Conservation (phyloP, 1,284 basidiomycete genomes). For the Naganishia liquefaciens region DNA sequence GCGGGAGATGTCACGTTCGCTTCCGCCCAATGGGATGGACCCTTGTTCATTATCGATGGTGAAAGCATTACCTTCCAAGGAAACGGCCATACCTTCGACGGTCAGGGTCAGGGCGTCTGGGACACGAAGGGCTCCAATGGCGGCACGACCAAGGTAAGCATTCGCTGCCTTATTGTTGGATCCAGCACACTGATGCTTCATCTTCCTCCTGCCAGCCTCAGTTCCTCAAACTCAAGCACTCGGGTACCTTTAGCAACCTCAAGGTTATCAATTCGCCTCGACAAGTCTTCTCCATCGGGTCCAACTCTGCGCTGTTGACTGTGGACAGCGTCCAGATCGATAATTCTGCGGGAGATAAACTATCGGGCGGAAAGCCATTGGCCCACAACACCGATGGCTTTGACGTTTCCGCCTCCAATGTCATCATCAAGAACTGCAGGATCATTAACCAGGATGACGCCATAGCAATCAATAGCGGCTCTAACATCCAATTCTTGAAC, state of each 20-base stretch:
- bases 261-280: constrained; percentile 27
- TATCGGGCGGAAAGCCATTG: constrained; percentile 20
- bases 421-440: constrained; percentile 31
- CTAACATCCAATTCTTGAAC: constrained; percentile 21
- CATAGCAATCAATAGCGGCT: constrained; percentile 31
- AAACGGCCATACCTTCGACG: constrained; percentile 35
- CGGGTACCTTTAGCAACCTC: constrained; percentile 31
- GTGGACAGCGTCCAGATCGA: constrained; percentile 31
- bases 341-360: constrained; percentile 27
- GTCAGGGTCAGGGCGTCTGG: constrained; percentile 36
- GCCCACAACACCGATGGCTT: constrained; percentile 34
- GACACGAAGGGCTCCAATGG: constrained; percentile 36
- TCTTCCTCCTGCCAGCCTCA: background rate
- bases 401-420: constrained; percentile 27
- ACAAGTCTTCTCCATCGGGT: constrained; percentile 30
- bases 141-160: constrained; percentile 29
- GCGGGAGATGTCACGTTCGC: constrained; percentile 19
- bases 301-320: constrained; percentile 21
- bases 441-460: constrained; percentile 31
- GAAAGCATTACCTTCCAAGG: constrained; percentile 36
- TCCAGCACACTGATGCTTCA: background rate
- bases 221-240: constrained; percentile 29
- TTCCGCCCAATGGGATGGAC: constrained; percentile 29
- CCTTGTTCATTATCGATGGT: constrained; percentile 36
- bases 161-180: background rate